Evolutionary conservation across 1,139 yeast genomes (phyloP).

Genomic region (Meyerozyma sp.): DNA sequence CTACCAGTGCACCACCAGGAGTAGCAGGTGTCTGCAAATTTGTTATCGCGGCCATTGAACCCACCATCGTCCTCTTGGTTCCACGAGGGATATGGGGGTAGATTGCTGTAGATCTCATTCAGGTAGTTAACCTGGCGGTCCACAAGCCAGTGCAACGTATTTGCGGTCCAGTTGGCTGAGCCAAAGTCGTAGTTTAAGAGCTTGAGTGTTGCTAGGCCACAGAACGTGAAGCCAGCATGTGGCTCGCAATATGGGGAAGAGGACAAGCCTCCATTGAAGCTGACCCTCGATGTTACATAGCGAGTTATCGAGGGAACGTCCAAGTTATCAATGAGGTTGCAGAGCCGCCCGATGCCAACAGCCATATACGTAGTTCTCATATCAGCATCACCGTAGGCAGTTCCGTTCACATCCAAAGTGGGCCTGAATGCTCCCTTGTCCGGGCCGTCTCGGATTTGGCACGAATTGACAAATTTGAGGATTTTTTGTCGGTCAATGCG

Average conservation of each 20-base stretch:
- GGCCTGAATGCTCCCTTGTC: constrained; percentile 48
- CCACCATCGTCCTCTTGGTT: constrained; percentile 60
- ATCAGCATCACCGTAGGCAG: constrained; percentile 59
- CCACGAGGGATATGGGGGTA: constrained; percentile 27
- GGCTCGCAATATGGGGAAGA: constrained; percentile 48
- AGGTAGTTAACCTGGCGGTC: constrained; percentile 56
- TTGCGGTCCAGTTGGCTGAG: constrained; percentile 21
- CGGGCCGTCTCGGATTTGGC: constrained; percentile 57
- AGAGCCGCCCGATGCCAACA: constrained; percentile 49
- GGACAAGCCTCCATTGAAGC: constrained; percentile 64
- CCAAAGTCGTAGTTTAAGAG: constrained; percentile 29
- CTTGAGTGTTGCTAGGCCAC: constrained; percentile 67
- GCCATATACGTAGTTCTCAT: constrained; percentile 76
- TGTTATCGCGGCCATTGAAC: constrained; percentile 83
- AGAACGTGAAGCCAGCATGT: constrained; percentile 85
- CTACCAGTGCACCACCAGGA: constrained; percentile 83
- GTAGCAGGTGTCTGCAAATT: constrained; percentile 86
- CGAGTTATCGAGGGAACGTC: constrained; percentile 31
- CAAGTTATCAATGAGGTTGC: constrained; percentile 30
- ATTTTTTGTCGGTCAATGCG: constrained; percentile 40
- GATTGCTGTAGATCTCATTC: constrained; percentile 14
- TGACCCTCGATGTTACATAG: constrained; percentile 40
- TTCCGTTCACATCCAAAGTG: constrained; percentile 22
- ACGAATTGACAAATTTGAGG: constrained; percentile 43
- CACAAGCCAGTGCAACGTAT: constrained; percentile 52